Evolutionary conservation across 1,284 basidiomycete species (phyloP).

Genomic region (Porphyrellus sp.): DNA sequence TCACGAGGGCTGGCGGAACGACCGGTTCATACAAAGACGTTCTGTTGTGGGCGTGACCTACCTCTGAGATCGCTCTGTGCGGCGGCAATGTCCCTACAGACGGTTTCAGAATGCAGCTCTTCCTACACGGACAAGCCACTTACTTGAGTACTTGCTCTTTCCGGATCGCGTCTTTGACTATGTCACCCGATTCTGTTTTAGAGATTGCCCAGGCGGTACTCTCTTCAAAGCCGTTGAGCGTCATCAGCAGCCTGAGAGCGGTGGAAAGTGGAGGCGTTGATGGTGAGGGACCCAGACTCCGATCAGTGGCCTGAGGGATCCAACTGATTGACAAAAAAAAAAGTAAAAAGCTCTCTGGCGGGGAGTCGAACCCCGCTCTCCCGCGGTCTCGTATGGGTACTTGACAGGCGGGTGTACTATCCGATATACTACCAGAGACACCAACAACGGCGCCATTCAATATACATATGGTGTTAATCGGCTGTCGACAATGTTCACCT

Average conservation of each 20-base stretch:
- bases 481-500: no score
- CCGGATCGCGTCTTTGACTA: constrained; percentile 68
- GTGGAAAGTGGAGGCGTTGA: not conserved
- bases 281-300: no score
- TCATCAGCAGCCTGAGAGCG: constrained; percentile 35
- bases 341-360: constrained; percentile 39
- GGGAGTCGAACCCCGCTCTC: constrained; percentile 45
- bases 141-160: constrained; percentile 67
- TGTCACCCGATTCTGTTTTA: constrained; percentile 49
- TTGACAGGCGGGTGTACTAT: constrained; percentile 46
- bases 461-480: not conserved
- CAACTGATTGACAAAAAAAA: no score
- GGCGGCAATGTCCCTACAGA: constrained; percentile 62
- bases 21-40: constrained; percentile 3
- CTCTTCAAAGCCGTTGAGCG: constrained; percentile 55
- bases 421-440: constrained; percentile 47
- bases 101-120: not conserved
- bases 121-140: constrained; percentile 4
- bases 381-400: constrained; percentile 26
- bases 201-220: constrained; percentile 58
- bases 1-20: constrained; percentile 53
- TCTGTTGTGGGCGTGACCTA: constrained; percentile 28
- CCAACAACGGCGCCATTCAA: rapidly evolving
- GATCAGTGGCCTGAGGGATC: no score
- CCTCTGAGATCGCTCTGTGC: constrained; percentile 73